Evolutionary conservation across 768 basidiomycete species (phyloP).

Genomic region (Tephrocybe sp.): DNA sequence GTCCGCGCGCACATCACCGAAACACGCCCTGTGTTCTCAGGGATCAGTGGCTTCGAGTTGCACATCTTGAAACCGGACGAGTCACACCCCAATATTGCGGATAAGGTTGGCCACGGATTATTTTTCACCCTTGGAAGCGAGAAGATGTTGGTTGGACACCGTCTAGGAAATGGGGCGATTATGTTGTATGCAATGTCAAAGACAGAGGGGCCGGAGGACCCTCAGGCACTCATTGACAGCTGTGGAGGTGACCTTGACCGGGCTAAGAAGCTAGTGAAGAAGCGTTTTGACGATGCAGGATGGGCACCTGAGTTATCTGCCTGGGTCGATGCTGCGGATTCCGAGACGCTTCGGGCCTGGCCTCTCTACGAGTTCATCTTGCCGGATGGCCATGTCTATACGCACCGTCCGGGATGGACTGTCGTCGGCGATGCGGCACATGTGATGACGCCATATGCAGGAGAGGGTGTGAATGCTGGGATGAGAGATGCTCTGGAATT

Average conservation of each 20-base stretch:
- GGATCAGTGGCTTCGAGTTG: constrained; percentile 21
- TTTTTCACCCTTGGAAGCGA: constrained; percentile 17
- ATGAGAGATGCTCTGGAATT: constrained; percentile 23
- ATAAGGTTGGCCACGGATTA: constrained; percentile 28
- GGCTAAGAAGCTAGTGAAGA: constrained; percentile 1
- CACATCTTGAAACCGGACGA: constrained; percentile 13
- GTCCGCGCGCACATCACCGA: constrained; percentile 31
- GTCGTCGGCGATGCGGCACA: constrained; percentile 26
- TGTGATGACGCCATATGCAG: constrained; percentile 25
- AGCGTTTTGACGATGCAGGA: constrained; percentile 8
- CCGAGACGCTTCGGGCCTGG: constrained; percentile 11
- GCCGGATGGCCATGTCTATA: constrained; percentile 14
- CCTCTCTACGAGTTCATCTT: constrained; percentile 14
- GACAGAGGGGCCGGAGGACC: background rate
- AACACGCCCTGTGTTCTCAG: constrained; percentile 31
- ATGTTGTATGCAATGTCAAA: constrained; percentile 11
- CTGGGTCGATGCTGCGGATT: constrained; percentile 11
- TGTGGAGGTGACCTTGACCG: constrained; percentile 6
- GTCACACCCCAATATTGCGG: constrained; percentile 21
- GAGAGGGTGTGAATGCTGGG: constrained; percentile 23
- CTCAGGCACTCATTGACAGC: constrained; percentile 4
- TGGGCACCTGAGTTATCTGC: constrained; percentile 7
- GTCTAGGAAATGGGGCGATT: constrained; percentile 10
- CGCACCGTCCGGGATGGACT: constrained; percentile 16
- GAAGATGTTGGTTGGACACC: constrained; percentile 9